Evolutionary conservation across 345 rosid genomes (phyloP).

Genomic region (Eucalyptus leucophloia): DNA sequence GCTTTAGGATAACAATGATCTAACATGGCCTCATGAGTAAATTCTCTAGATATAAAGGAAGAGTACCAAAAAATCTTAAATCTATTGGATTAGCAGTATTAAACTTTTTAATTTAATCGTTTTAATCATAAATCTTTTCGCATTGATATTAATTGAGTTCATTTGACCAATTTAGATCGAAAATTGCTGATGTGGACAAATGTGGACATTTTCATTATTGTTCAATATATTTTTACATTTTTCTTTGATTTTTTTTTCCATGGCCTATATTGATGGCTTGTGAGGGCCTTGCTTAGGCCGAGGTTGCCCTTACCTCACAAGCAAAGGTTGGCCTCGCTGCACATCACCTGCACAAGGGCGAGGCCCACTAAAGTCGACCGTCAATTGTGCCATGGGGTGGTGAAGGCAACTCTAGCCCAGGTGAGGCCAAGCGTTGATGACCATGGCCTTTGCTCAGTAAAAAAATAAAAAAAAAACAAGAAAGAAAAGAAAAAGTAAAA

Average conservation of each 20-base stretch:
- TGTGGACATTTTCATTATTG: too few relatives aligned
- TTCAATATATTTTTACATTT: too few relatives aligned
- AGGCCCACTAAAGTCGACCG: neutral
- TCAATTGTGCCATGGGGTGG: neutral
- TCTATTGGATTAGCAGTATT: too few relatives aligned
- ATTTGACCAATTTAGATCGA: neutral
- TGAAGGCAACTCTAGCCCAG: neutral
- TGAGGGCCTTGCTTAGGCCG: neutral
- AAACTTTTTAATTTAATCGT: too few relatives aligned
- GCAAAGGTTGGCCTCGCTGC: fast-evolving
- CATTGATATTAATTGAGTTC: fast-evolving
- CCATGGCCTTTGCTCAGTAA: neutral
- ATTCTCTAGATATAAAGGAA: neutral
- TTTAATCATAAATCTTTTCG: too few relatives aligned
- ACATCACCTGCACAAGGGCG: fast-evolving
- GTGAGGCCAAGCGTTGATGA: fast-evolving
- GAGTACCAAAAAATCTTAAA: too few relatives aligned
- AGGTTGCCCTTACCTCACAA: neutral
- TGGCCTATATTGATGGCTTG: neutral
- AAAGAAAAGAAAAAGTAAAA: neutral
- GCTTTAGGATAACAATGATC: neutral
- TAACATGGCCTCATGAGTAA: neutral
- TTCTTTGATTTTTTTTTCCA: neutral
- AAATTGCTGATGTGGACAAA: fast-evolving
- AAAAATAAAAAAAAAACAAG: too few relatives aligned